These are phyloP conservation scores for Pontederia crassipes DNA, from an alignment of 176 grass and related monocot genomes.

Conservation along the genomic window DNA sequence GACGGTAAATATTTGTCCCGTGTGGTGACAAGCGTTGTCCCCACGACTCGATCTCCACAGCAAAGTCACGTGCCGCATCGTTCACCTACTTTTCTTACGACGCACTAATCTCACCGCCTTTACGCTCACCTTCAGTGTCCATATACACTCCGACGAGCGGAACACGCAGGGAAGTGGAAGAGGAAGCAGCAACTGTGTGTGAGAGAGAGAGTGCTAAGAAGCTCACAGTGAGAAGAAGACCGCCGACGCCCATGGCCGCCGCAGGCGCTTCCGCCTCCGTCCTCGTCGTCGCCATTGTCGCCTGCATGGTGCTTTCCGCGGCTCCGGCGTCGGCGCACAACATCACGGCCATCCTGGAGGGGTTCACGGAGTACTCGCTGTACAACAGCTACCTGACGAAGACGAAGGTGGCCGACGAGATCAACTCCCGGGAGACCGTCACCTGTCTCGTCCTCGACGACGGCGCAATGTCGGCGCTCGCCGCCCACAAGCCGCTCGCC, in stretches of 20 bases:
- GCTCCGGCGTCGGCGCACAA: constrained; percentile 36
- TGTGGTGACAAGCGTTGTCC: too few relatives aligned
- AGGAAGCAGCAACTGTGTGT: too few relatives aligned
- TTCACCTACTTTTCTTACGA: too few relatives aligned
- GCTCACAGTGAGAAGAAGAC: too few relatives aligned
- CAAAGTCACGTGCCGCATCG: too few relatives aligned
- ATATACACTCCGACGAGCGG: constrained; percentile 32
- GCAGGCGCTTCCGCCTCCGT: constrained; percentile 18
- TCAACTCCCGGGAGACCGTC: constrained; percentile 69
- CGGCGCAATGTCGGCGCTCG: constrained; percentile 72
- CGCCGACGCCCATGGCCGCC: constrained; percentile 31
- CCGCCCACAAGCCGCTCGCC: constrained; percentile 59
- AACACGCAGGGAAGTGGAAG: too few relatives aligned
- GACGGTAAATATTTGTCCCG: too few relatives aligned
- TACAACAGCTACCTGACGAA: constrained; percentile 84
- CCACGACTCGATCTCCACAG: too few relatives aligned
- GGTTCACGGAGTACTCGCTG: constrained; percentile 57
- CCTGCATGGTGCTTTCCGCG: constrained; percentile 3
- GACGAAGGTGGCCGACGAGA: constrained; percentile 96
- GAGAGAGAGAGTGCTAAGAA: too few relatives aligned
- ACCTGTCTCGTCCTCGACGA: constrained; percentile 85
- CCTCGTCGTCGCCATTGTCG: neutral
- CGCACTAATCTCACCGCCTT: too few relatives aligned
- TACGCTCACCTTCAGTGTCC: constrained; percentile 6
- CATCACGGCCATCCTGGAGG: constrained; percentile 77